Percentiles rank a stretch among this genome's conserved stretches.
These are phyloP conservation scores for Plectosphaerella plurivora DNA, from an alignment of 2,329 filamentous ascomycete genomes.

Conservation along the genomic window DNA sequence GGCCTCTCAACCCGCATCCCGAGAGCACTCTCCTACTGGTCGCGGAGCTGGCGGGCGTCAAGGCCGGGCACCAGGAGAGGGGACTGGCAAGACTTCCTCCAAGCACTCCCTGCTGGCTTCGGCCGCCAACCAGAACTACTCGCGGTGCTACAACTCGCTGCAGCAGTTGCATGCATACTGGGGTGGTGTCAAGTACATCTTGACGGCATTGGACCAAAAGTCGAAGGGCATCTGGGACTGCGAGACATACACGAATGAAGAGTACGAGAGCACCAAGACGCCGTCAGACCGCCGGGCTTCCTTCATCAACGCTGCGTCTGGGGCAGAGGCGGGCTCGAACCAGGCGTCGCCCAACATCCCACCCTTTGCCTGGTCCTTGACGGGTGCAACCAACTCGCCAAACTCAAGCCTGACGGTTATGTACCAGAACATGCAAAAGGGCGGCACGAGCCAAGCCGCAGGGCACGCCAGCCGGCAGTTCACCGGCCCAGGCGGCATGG, in stretches of 20 bases:
- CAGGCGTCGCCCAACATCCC: slow-evolving; percentile 45
- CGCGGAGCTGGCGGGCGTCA: slow-evolving; percentile 23
- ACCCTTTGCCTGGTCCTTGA: slow-evolving; percentile 79
- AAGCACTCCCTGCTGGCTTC: slow-evolving; percentile 76
- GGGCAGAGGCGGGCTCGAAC: slow-evolving; percentile 31
- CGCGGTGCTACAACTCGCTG: slow-evolving; percentile 78
- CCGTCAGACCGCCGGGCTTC: slow-evolving; percentile 38
- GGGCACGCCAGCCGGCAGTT: slow-evolving; percentile 24
- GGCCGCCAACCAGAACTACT: slow-evolving; percentile 82
- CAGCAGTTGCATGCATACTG: slow-evolving; percentile 80
- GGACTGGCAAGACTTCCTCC: slow-evolving; percentile 36
- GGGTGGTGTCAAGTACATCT: slow-evolving; percentile 81
- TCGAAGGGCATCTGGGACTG: slow-evolving; percentile 81
- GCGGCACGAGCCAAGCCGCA: slow-evolving; percentile 20
- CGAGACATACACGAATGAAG: slow-evolving; percentile 63
- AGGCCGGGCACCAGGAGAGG: slow-evolving; percentile 2
- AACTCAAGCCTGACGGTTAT: slow-evolving; percentile 79
- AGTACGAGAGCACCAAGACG: slow-evolving; percentile 66
- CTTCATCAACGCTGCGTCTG: slow-evolving; percentile 21
- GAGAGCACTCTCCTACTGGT: slow-evolving; percentile 44
- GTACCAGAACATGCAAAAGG: slow-evolving; percentile 55
- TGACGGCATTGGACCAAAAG: slow-evolving; percentile 83
- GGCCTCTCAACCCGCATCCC: slow-evolving; percentile 61
- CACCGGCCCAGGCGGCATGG: slow-evolving; percentile 54
- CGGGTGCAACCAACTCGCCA: slow-evolving; percentile 80